These are phyloP conservation scores for Phyllosticta paracitricarpa DNA, from an alignment of 2,329 filamentous ascomycete species.

Conservation along the genomic window DNA sequence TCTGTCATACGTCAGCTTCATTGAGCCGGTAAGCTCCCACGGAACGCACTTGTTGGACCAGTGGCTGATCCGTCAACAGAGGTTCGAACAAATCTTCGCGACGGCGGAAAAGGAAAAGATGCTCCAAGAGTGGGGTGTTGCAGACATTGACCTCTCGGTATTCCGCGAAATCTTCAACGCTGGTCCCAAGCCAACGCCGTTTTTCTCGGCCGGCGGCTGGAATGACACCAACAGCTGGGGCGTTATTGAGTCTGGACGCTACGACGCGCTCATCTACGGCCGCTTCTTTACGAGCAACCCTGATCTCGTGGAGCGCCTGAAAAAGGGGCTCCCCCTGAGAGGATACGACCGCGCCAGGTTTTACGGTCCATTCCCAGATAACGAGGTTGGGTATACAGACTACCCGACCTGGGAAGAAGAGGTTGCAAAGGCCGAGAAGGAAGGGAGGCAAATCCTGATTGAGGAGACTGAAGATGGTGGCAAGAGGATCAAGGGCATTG, in stretches of 20 bases:
- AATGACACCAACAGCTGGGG: slow-evolving; percentile 42
- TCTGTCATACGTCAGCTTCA: slow-evolving; percentile 46
- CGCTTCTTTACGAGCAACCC: slow-evolving; percentile 38
- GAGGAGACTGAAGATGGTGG: neutral
- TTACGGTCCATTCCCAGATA: slow-evolving; percentile 19
- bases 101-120: slow-evolving; percentile 40
- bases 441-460: slow-evolving; percentile 1
- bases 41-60: neutral
- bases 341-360: slow-evolving; percentile 32
- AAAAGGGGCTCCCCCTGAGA: slow-evolving; percentile 29
- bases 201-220: slow-evolving; percentile 48
- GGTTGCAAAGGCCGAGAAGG: neutral
- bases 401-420: slow-evolving; percentile 18
- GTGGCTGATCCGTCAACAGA: slow-evolving; percentile 9
- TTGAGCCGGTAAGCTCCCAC: slow-evolving; percentile 36
- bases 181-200: slow-evolving; percentile 31
- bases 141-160: slow-evolving; percentile 33
- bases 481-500: slow-evolving; percentile 1
- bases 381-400: slow-evolving; percentile 27
- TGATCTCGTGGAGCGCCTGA: slow-evolving; percentile 34
- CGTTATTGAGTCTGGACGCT: slow-evolving; percentile 34
- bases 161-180: slow-evolving; percentile 43
- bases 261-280: slow-evolving; percentile 34
- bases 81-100: slow-evolving; percentile 44
- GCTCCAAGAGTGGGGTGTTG: slow-evolving; percentile 39